Conservation (phyloP, 2,329 filamentous ascomycete species). For the Colletotrichum tropicale region DNA sequence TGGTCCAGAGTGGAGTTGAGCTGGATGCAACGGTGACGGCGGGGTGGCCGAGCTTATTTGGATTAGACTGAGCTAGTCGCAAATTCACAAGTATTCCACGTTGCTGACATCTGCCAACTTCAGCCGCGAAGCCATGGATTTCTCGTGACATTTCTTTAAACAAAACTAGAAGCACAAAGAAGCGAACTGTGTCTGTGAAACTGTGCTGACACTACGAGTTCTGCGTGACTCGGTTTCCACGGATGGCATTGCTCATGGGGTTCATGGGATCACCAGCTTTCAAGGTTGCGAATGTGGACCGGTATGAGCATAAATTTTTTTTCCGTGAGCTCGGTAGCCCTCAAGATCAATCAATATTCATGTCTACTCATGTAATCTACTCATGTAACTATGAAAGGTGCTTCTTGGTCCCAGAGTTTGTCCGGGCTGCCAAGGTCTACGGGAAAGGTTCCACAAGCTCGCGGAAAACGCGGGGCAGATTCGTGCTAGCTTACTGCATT, state of each 20-base stretch:
- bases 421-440: background rate
- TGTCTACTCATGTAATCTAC: no score
- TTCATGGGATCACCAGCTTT: background rate
- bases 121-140: background rate
- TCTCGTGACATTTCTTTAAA: background rate
- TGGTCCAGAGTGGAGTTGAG: background rate
- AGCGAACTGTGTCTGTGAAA: no score
- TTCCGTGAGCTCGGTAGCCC: background rate
- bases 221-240: background rate
- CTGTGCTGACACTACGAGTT: no score
- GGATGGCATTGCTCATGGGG: background rate
- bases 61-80: background rate
- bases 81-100: background rate
- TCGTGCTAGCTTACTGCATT: background rate
- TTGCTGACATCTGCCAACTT: background rate
- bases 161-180: no score
- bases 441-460: background rate
- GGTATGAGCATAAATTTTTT: background rate
- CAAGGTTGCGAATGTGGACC: background rate
- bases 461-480: background rate
- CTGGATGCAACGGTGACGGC: background rate
- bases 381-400: background rate
- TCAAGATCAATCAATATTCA: background rate
- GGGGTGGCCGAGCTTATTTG: background rate
- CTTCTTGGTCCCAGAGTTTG: background rate